These are phyloP conservation scores for Lineolata rhizophorae DNA, from an alignment of 495 filamentous ascomycete genomes.

Conservation along the genomic window DNA sequence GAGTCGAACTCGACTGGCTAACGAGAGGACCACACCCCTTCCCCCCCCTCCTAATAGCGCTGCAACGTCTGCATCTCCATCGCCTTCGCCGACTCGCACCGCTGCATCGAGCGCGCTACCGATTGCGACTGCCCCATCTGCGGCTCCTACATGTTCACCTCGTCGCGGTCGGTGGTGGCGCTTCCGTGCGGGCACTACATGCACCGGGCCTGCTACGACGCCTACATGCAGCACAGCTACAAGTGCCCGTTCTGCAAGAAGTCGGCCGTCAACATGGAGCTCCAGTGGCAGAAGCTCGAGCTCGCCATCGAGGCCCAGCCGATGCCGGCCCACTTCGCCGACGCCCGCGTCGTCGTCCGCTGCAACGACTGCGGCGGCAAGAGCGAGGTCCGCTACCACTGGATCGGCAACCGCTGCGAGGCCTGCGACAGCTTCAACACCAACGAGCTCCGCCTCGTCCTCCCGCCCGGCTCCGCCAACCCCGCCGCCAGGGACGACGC, in stretches of 20 bases:
- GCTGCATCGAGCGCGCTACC: slow-evolving; percentile 81
- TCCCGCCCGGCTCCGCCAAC: slow-evolving; percentile 8
- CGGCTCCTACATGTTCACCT: slow-evolving; percentile 94
- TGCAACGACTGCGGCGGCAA: slow-evolving; percentile 92
- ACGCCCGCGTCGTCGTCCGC: slow-evolving; percentile 58
- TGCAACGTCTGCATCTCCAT: slow-evolving; percentile 69
- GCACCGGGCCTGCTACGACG: slow-evolving; percentile 64
- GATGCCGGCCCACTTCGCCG: slow-evolving; percentile 43
- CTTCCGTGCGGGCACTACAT: slow-evolving; percentile 95
- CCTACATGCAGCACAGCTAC: slow-evolving; percentile 72
- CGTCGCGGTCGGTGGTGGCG: slow-evolving; percentile 67
- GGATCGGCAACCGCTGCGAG: slow-evolving; percentile 79
- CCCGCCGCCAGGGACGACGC: slow-evolving; percentile 3
- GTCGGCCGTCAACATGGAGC: slow-evolving; percentile 90
- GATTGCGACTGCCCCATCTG: slow-evolving; percentile 98
- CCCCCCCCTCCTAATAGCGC: no score
- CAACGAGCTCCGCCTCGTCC: slow-evolving; percentile 16
- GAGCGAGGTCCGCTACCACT: slow-evolving; percentile 71
- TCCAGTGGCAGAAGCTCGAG: slow-evolving; percentile 76
- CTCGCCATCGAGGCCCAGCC: slow-evolving; percentile 69
- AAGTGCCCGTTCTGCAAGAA: slow-evolving; percentile 88
- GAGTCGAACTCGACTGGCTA: slow-evolving; percentile 1
- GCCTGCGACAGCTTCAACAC: slow-evolving; percentile 30
- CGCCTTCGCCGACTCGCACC: slow-evolving; percentile 55
- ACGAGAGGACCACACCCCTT: no score